Conservation (phyloP, 2,329 filamentous ascomycete species). For the Teratosphaeria nubilosa region DNA sequence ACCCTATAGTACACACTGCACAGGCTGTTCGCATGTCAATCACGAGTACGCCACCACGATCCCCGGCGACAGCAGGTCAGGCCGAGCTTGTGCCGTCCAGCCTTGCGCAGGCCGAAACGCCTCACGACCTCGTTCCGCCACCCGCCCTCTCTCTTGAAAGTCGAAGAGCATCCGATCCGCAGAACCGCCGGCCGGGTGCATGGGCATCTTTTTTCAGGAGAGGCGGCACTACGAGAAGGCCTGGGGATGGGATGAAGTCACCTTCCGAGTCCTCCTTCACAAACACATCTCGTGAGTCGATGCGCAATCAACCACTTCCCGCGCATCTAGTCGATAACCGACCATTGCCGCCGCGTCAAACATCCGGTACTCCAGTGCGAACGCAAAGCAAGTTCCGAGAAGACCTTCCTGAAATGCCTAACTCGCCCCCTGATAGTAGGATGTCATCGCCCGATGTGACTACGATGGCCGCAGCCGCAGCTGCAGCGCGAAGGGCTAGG, state of each 20-base stretch:
- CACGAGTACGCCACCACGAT: constrained; percentile 34
- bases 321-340: constrained; percentile 34
- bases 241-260: constrained; percentile 40
- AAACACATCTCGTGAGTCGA: constrained; percentile 83
- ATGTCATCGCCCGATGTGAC: constrained; percentile 67
- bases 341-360: constrained; percentile 33
- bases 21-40: constrained; percentile 39
- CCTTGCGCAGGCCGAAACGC: constrained; percentile 4
- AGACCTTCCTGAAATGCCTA: constrained; percentile 74
- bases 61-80: constrained; percentile 13
- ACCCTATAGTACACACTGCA: constrained; percentile 40
- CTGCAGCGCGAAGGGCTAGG: constrained; percentile 32
- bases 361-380: constrained; percentile 56
- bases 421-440: constrained; percentile 77
- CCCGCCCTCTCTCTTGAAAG: constrained; percentile 23
- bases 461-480: constrained; percentile 27
- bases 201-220: constrained; percentile 71
- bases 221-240: constrained; percentile 28
- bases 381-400: constrained; percentile 88
- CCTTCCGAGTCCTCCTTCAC: constrained; percentile 67
- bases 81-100: constrained; percentile 7
- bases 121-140: constrained; percentile 14
- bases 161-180: constrained; percentile 32
- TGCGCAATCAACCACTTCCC: constrained; percentile 48
- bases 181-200: constrained; percentile 36